These are phyloP conservation scores for Didymella segeticola DNA, from an alignment of 2,329 filamentous ascomycete species.

Conservation along the genomic window DNA sequence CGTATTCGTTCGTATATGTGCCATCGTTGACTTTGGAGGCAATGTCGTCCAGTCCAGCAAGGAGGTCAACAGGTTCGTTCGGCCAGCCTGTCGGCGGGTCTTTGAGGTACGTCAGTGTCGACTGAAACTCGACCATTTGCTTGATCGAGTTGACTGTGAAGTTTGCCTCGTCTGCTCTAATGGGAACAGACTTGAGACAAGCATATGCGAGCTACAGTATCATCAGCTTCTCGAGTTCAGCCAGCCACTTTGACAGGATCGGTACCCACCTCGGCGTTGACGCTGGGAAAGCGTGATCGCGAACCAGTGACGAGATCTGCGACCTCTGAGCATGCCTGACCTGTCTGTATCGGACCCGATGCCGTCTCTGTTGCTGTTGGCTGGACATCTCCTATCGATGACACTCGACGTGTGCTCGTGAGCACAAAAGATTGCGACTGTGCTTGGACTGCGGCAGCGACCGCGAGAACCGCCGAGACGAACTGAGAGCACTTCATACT, in stretches of 20 bases:
- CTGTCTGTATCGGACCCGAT: conserved; percentile 40
- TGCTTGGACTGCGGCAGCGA: conserved; percentile 25
- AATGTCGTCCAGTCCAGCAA: conserved; percentile 47
- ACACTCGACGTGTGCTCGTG: conserved; percentile 11
- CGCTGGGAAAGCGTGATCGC: conserved; percentile 23
- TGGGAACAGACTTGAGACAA: conserved; percentile 48
- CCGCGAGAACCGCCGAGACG: conserved; percentile 28
- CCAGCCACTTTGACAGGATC: neutral
- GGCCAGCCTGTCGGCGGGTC: conserved; percentile 46
- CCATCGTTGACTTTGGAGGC: conserved; percentile 37
- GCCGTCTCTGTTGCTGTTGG: conserved; percentile 37
- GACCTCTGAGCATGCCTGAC: conserved; percentile 38
- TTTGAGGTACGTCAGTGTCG: conserved; percentile 50
- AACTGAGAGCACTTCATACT: conserved; percentile 30
- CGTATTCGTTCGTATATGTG: conserved; percentile 50
- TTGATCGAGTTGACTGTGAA: conserved; percentile 41
- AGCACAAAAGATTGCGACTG: conserved; percentile 13
- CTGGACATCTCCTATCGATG: conserved; percentile 31
- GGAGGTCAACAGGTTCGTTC: conserved; percentile 49
- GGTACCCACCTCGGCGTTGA: conserved; percentile 39
- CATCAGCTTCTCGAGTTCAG: conserved; percentile 4
- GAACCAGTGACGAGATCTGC: conserved; percentile 23
- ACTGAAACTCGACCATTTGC: conserved; percentile 50
- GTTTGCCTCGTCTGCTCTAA: conserved; percentile 33
- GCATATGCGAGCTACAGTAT: conserved; percentile 36